Percentiles rank a stretch among this genome's conserved stretches.
These are phyloP conservation scores for Pleurotus citrinopileatus DNA, from an alignment of 768 basidiomycete genomes.

Conservation along the genomic window DNA sequence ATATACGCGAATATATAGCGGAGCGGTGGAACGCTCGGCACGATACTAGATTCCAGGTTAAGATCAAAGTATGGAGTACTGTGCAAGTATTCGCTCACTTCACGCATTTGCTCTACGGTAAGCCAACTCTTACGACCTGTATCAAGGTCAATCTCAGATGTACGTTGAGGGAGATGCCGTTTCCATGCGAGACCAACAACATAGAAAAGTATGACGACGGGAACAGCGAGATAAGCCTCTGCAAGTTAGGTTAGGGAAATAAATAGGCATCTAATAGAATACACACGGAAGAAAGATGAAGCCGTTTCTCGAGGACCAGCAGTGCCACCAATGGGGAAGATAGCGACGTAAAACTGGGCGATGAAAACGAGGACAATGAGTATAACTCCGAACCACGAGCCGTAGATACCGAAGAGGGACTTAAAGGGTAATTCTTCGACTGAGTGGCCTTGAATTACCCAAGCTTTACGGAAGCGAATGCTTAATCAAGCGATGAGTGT, in stretches of 20 bases:
- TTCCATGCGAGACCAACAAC: constrained; percentile 37
- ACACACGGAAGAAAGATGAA: constrained; percentile 25
- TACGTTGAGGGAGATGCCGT: constrained; percentile 32
- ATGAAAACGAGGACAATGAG: constrained; percentile 38
- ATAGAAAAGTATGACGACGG: constrained; percentile 39
- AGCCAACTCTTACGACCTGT: constrained; percentile 45
- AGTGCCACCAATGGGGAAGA: constrained; percentile 38
- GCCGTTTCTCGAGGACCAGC: constrained; percentile 25
- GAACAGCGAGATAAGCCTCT: constrained; percentile 28
- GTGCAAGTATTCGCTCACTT: constrained; percentile 19
- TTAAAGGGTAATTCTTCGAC: constrained; percentile 42
- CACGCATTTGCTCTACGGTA: constrained; percentile 42
- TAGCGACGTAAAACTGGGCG: constrained; percentile 44
- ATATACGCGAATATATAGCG: constrained; percentile 32
- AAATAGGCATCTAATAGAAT: neutral
- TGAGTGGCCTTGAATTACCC: constrained; percentile 42
- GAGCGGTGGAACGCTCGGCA: constrained; percentile 35
- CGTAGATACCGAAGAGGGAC: constrained; percentile 40
- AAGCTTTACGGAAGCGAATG: constrained; percentile 44
- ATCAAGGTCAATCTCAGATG: constrained; percentile 40
- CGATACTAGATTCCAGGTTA: constrained; percentile 26
- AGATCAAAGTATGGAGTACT: neutral
- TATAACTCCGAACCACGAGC: constrained; percentile 43
- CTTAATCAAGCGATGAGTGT: constrained; percentile 16
- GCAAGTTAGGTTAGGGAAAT: neutral